Evolutionary conservation across 352 stramenopile genomes (phyloP), one percentile per base, ranked within the genome.

Genomic region (Pythium aristosporum): DNA sequence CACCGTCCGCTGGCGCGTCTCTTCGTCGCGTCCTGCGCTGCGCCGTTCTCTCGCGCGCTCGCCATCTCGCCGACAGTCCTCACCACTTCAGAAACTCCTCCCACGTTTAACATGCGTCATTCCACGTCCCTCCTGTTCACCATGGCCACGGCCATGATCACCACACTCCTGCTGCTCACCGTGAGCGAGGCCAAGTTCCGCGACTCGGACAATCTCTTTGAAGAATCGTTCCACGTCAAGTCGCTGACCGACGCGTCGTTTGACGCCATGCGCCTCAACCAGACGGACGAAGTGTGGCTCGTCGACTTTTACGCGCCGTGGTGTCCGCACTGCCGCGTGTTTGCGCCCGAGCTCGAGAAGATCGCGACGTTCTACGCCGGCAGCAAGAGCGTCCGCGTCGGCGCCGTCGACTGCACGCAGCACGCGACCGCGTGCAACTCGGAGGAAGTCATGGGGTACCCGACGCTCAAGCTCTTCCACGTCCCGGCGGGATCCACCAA

Each of bases 281-380:
- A 69, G 46, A 79, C 77, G 7, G 53, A 81, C 63, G 74, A 73
- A 2, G 79, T 91, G 25, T 94, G 85, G 85, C 51, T 93, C 43
- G 74, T 96, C 30, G 85, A 96, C 63, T 96, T 92, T 62, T 96
- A 96, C 69, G 77, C 87, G 41, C 83, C 87, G 9, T 94, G 85
- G 87, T 96, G 87, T 61, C 81, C 81, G 25, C 87, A 96, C 64
- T 96, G 85, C 63, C 78, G 79, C 57, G 56, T 88, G 32, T 91
- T 96, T 43, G 87, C 87, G 47, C 85, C 87, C 6, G 74, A 86
- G 48, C 85, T 76, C 71, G 87, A 94, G 46, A 82, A 79, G 51
- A 69, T 94, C 23, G 82, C 80, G 21, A 75, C 71, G 9, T 88
- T 92, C 41, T 92, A 94, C 55, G 75, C 72, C 18, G 73, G 77